Evolutionary conservation across 148 eudicot genomes (phyloP).

Genomic region (Silene latifolia): DNA sequence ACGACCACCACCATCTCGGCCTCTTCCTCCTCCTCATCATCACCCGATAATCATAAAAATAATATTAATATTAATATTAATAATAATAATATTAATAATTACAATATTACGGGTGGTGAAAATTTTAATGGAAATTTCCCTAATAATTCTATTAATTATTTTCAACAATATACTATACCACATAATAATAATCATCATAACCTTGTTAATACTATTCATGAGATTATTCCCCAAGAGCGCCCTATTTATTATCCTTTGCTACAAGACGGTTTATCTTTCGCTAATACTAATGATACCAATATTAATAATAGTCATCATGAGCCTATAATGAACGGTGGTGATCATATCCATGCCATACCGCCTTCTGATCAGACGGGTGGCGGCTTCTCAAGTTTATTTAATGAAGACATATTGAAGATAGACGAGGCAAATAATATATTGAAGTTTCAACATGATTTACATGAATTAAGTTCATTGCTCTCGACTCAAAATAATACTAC

Average conservation of each 20-base stretch:
- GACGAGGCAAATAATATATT: slow-evolving; percentile 37
- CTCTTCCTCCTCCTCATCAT: slow-evolving; percentile 49
- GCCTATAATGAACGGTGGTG: slow-evolving; percentile 7
- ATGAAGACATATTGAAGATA: slow-evolving; percentile 47
- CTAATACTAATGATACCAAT: slow-evolving; percentile 14
- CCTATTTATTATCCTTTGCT: slow-evolving; percentile 43
- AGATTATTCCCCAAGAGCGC: slow-evolving; percentile 20
- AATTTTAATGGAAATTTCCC: slow-evolving; percentile 45
- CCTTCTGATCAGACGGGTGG: slow-evolving; percentile 27
- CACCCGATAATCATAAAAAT: slow-evolving; percentile 45
- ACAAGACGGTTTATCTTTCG: slow-evolving; percentile 19
- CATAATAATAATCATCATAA: too few relatives aligned
- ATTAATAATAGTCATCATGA: not conserved
- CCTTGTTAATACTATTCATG: not conserved
- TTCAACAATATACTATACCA: slow-evolving; percentile 18
- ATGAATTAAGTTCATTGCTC: slow-evolving; percentile 35
- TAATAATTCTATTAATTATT: slow-evolving; percentile 52
- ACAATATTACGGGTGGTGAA: slow-evolving; percentile 19
- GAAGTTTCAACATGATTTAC: slow-evolving; percentile 27
- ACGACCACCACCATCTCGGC: slow-evolving; percentile 17
- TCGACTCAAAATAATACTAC: slow-evolving; percentile 23
- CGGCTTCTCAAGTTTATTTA: slow-evolving; percentile 35
- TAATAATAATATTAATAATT: not conserved
- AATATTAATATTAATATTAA: not conserved
- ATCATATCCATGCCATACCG: not conserved